Evolutionary conservation across 2,329 filamentous ascomycete genomes (phyloP).

Genomic region (Neofusicoccum sp.): DNA sequence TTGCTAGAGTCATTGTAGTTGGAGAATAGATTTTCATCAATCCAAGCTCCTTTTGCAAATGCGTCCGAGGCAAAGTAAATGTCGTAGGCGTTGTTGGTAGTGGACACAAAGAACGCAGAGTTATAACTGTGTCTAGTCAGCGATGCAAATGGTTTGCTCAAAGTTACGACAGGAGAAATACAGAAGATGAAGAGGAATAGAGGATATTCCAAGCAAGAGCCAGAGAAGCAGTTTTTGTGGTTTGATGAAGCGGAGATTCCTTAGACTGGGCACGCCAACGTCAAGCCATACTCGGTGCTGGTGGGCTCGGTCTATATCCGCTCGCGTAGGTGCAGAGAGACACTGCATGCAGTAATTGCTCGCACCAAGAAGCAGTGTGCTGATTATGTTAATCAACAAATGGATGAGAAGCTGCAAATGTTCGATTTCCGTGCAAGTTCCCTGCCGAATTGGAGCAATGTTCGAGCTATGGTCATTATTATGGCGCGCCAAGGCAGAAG

Average conservation of each 20-base stretch:
- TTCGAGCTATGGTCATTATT: neutral
- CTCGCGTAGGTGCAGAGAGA: neutral
- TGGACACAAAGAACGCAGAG: conserved; percentile 26
- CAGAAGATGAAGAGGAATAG: conserved; percentile 7
- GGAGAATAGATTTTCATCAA: no score
- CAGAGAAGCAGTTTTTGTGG: neutral
- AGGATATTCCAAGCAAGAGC: neutral
- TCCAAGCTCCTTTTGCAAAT: conserved; percentile 18
- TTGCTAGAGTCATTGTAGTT: no score
- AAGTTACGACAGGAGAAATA: neutral
- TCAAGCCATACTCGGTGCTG: conserved; percentile 38
- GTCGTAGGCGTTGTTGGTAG: conserved; percentile 22
- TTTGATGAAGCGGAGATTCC: conserved; percentile 31
- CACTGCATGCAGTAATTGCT: conserved; percentile 15
- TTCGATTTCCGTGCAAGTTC: neutral
- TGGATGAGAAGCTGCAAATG: conserved; percentile 32
- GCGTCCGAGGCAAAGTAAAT: conserved; percentile 21
- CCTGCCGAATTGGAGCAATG: neutral
- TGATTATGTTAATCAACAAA: conserved; percentile 28
- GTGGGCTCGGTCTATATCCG: neutral
- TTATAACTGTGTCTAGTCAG: conserved; percentile 25
- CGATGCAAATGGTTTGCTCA: neutral
- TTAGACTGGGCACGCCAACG: conserved; percentile 45
- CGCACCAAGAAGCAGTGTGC: neutral
- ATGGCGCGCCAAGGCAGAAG: neutral